phyloP scores from a whole-genome alignment of 2,329 filamentous ascomycete genomes.

The Gaeumannomyces tritici region DNA sequence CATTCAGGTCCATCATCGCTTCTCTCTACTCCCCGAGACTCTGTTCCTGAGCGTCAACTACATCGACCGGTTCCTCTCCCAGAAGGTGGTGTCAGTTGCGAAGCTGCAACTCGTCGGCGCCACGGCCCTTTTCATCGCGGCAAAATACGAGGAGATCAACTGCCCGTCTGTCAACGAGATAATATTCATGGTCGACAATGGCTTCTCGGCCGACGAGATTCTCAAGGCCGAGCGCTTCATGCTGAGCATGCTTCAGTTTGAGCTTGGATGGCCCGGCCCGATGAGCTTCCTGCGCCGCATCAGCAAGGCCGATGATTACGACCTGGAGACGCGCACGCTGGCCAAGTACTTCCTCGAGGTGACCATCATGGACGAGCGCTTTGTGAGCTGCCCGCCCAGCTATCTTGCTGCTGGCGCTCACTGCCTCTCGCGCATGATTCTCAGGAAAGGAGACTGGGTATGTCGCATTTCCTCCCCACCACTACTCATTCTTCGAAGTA shows the following conservation, averaged over 20 bases:
- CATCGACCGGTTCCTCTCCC: slow-evolving; percentile 90
- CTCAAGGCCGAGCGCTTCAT: slow-evolving; percentile 95
- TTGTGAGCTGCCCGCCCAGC: slow-evolving; percentile 84
- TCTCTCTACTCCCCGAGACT: slow-evolving; percentile 87
- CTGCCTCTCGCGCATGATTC: slow-evolving; percentile 78
- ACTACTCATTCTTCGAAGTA: not conserved
- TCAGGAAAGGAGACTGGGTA: slow-evolving; percentile 92
- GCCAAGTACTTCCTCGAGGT: slow-evolving; percentile 98
- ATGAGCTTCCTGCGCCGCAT: slow-evolving; percentile 98
- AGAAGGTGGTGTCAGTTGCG: slow-evolving; percentile 87
- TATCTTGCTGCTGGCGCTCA: slow-evolving; percentile 87
- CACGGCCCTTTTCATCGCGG: slow-evolving; percentile 88
- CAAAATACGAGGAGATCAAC: slow-evolving; percentile 99
- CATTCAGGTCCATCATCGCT: slow-evolving; percentile 92
- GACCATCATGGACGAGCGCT: slow-evolving; percentile 95
- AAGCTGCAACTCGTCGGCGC: slow-evolving; percentile 95
- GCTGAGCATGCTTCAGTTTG: slow-evolving; percentile 83
- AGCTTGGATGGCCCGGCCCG: slow-evolving; percentile 96
- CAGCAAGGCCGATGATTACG: slow-evolving; percentile 97
- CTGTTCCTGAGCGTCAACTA: slow-evolving; percentile 94
- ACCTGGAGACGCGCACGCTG: slow-evolving; percentile 86
- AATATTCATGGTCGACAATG: slow-evolving; percentile 94
- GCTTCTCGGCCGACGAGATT: slow-evolving; percentile 84
- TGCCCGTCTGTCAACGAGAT: slow-evolving; percentile 93
- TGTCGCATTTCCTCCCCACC: slow-evolving; percentile 23